A percentile compares a stretch with the other conserved stretches of the same genome.
These are phyloP conservation scores for Crepidotus sp. DNA, from an alignment of 1,284 basidiomycete species.

Conservation along the genomic window DNA sequence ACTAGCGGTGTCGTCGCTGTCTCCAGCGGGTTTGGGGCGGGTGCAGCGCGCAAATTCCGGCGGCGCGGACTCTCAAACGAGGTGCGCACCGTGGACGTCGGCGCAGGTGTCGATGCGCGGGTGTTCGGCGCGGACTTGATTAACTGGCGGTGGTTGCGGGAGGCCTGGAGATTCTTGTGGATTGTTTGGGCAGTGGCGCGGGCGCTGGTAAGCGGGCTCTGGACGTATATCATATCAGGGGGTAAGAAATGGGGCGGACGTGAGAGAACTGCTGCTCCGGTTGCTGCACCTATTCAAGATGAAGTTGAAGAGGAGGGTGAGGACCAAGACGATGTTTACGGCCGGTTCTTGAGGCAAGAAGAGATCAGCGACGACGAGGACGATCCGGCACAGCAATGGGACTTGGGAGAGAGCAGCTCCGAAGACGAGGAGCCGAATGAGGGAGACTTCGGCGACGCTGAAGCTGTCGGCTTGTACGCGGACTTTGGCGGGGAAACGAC, in stretches of 20 bases:
- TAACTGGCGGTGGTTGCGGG: slow-evolving; percentile 34
- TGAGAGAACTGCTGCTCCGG: neutral
- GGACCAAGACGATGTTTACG: slow-evolving; percentile 33
- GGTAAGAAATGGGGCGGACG: slow-evolving; percentile 10
- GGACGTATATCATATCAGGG: slow-evolving; percentile 17
- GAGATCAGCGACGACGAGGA: slow-evolving; percentile 56
- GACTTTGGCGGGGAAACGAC: slow-evolving; percentile 13
- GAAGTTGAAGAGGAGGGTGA: slow-evolving; percentile 18
- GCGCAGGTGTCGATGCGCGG: slow-evolving; percentile 24
- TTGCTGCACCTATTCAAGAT: neutral
- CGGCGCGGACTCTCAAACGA: slow-evolving; percentile 41
- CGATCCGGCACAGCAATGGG: slow-evolving; percentile 28
- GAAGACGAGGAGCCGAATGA: slow-evolving; percentile 36
- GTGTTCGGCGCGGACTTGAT: slow-evolving; percentile 23
- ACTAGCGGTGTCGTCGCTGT: slow-evolving; percentile 29
- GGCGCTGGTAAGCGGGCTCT: slow-evolving; percentile 4
- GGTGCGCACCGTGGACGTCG: slow-evolving; percentile 35
- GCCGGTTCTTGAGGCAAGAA: slow-evolving; percentile 55
- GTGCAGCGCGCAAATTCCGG: neutral
- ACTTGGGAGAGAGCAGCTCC: slow-evolving; percentile 21
- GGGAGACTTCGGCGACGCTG: slow-evolving; percentile 8
- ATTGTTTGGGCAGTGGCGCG: slow-evolving; percentile 14
- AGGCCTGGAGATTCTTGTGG: slow-evolving; percentile 32
- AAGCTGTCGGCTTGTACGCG: slow-evolving; percentile 18
- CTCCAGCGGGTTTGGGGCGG: slow-evolving; percentile 13